Base-by-base conservation (phyloP, 1,139 yeast species). In the Lodderomyces margitis region DNA sequence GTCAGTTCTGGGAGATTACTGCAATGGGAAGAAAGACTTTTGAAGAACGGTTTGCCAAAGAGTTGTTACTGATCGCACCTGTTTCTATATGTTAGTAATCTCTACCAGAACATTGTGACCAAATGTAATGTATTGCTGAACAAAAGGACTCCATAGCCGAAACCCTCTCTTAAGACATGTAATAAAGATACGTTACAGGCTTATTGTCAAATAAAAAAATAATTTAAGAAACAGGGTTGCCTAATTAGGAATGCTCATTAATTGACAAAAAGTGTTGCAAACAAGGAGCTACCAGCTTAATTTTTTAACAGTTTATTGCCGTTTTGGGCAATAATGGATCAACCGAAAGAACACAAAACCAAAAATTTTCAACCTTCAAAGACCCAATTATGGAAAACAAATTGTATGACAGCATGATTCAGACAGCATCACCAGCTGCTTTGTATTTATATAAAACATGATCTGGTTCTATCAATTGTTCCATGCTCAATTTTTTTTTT, bases 221-320 rank as follows among this genome's bases (percentile, higher is more conserved):
- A n/a, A n/a, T n/a, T n/a, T n/a, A n/a, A n/a, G n/a, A n/a, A n/a
- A n/a, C 32, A 15, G 5, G 32, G 32, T 28, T 28, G 14, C 32
- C 32, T 28, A 28, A 28, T 28, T 28, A 28, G 32, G 32, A 28
- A 28, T 28, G 32, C 19, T 28, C 32, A 15, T 28, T 28, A 28
- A n/a, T n/a, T 28, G 10, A 28, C 32, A 28, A 28, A 28, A 8
- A 28, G n/a, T 28, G 32, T n/a, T 28, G 32, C 32, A 28, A 28
- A 28, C 19, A 6, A 28, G 8, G 10, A 28, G 32, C 32, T 28
- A 28, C 32, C 32, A 15, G 4, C 32, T 7, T 6, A 28, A 15
- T 15, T 6, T 6, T 15, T 15, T 7, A 28, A 7, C 19, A n/a
- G n/a, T 28, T 15, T 28, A 28, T 28, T 28, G 4, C 32, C 32